Percentiles rank a stretch among this genome's conserved stretches.
These are phyloP conservation scores for Sporisorium exsertum DNA, from an alignment of 1,284 basidiomycete genomes.

Conservation along the genomic window DNA sequence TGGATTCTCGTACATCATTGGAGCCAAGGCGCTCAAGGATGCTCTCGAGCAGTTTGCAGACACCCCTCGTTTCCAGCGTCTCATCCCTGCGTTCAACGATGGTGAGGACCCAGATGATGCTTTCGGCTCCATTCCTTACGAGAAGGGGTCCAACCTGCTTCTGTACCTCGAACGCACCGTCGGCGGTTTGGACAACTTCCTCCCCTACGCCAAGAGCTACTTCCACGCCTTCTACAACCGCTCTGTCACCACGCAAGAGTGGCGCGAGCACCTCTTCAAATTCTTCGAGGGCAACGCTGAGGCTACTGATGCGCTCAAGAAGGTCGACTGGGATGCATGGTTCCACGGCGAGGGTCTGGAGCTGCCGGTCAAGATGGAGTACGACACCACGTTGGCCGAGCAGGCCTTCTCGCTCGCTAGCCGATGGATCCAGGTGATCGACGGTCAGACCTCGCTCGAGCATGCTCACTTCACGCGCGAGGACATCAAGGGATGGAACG, in stretches of 20 bases:
- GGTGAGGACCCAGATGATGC: slow-evolving; percentile 77
- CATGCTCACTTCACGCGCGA: slow-evolving; percentile 36
- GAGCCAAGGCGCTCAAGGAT: slow-evolving; percentile 79
- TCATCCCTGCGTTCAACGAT: slow-evolving; percentile 84
- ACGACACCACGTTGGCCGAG: slow-evolving; percentile 83
- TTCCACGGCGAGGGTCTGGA: slow-evolving; percentile 82
- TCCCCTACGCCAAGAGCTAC: slow-evolving; percentile 77
- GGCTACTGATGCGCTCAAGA: slow-evolving; percentile 72
- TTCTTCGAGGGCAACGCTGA: slow-evolving; percentile 75
- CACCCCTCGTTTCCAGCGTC: slow-evolving; percentile 81
- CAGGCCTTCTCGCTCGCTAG: slow-evolving; percentile 77
- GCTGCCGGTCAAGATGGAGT: slow-evolving; percentile 83
- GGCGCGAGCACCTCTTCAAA: slow-evolving; percentile 88
- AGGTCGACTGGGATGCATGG: slow-evolving; percentile 83
- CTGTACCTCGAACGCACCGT: slow-evolving; percentile 78
- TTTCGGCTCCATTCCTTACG: slow-evolving; percentile 76
- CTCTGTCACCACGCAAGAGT: slow-evolving; percentile 87
- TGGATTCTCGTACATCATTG: slow-evolving; percentile 83
- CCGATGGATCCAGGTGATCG: slow-evolving; percentile 76
- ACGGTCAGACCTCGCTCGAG: slow-evolving; percentile 19
- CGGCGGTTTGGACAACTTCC: slow-evolving; percentile 81
- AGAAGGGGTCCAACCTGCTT: slow-evolving; percentile 81
- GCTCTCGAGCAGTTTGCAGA: slow-evolving; percentile 74
- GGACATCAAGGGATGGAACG: slow-evolving; percentile 64
- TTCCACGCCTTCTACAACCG: slow-evolving; percentile 75